Conservation (phyloP, 305 asterid species). For the Fraxinus sp. region DNA sequence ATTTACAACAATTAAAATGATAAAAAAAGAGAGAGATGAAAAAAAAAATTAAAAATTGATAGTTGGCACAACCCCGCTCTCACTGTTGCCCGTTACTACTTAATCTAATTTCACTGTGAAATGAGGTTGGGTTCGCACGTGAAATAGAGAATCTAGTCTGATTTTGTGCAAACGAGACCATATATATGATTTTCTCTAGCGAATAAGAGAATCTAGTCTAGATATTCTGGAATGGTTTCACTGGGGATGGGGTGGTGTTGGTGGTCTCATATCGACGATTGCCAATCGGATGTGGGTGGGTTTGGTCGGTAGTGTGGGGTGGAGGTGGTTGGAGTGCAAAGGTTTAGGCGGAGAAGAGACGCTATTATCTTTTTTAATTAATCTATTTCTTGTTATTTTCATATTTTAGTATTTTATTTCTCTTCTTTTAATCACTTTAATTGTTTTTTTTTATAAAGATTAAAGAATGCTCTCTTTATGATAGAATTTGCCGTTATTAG, state of each 20-base stretch:
- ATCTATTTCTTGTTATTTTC: not conserved
- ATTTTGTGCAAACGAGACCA: not conserved
- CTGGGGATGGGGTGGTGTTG: too few species aligned
- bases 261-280: too few species aligned
- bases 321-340: not conserved
- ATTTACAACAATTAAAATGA: too few species aligned
- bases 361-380: not conserved
- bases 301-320: too few species aligned
- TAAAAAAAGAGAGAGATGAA: too few species aligned
- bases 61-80: not conserved
- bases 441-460: too few species aligned
- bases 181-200: too few species aligned
- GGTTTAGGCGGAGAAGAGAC: not conserved
- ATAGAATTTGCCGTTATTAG: too few species aligned
- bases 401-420: too few species aligned
- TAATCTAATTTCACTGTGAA: not conserved
- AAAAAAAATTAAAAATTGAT: not conserved
- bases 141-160: not conserved
- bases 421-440: not conserved
- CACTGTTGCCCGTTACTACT: not conserved
- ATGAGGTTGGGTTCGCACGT: too few species aligned
- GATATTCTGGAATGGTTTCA: not conserved
- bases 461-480: not conserved
- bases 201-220: too few species aligned
- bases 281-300: too few species aligned